A percentile compares a stretch with the other conserved stretches of the same genome.
Evolutionary conservation across 2,329 filamentous ascomycete species (phyloP).

Genomic region (Claviceps purpurea): DNA sequence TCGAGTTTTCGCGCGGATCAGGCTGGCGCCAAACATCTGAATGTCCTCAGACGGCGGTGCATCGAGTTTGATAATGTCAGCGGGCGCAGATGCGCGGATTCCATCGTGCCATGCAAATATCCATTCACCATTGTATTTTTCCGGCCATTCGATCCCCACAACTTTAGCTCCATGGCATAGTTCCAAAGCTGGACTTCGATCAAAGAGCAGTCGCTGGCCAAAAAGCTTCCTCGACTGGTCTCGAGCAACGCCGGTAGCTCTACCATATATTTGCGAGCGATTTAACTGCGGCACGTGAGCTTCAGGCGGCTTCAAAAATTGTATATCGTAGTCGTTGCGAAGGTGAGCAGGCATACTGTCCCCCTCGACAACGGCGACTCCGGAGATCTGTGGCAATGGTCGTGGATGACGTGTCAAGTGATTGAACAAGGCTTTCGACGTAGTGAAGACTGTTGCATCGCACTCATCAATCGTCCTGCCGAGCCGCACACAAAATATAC

Average conservation of each 20-base stretch:
- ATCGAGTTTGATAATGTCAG: conserved; percentile 34
- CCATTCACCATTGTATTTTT: conserved; percentile 41
- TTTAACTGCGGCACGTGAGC: conserved; percentile 29
- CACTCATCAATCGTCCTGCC: conserved; percentile 38
- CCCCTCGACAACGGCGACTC: conserved; percentile 34
- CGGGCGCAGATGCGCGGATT: conserved; percentile 33
- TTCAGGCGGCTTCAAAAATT: conserved; percentile 28
- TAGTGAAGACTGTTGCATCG: conserved; percentile 45
- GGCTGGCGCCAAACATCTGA: conserved; percentile 31
- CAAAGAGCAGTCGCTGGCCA: conserved; percentile 31
- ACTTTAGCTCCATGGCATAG: conserved; percentile 35
- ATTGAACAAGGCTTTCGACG: conserved; percentile 35
- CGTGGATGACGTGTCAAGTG: conserved; percentile 41
- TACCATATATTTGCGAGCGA: conserved; percentile 22
- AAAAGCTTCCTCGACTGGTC: conserved; percentile 35
- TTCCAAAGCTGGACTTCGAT: conserved; percentile 31
- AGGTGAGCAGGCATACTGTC: conserved; percentile 24
- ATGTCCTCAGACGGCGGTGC: conserved; percentile 32
- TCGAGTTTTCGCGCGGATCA: conserved; percentile 32
- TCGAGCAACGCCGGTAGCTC: conserved; percentile 31
- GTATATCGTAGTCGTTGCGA: conserved; percentile 39
- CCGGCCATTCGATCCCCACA: conserved; percentile 36
- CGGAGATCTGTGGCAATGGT: conserved; percentile 35
- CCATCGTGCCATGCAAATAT: conserved; percentile 45
- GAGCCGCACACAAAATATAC: conserved; percentile 38